Base-by-base conservation (phyloP, 108 stramenopile genomes). In the Cyclotella cryptica region DNA sequence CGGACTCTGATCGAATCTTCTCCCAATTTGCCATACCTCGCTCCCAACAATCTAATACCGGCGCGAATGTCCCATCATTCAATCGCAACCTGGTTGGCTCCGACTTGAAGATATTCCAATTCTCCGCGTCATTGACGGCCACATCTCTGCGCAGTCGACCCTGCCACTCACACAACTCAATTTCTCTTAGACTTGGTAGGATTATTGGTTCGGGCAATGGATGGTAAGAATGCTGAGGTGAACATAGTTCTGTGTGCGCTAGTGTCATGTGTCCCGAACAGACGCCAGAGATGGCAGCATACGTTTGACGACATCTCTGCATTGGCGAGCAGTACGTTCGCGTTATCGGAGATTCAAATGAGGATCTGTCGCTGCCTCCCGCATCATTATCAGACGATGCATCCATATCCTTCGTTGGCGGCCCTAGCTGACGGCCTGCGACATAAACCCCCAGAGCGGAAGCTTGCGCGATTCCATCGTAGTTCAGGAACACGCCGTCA, bases 1-100 rank as follows among this genome's bases (percentile, higher is more conserved):
- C 57, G 13, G 79, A 72, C 49, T 74, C 39, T 3, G 64, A 58
- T 68, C 72, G 57, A 52, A 80, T 74, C 22, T 19, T 47, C 6
- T 80, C 22, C 79, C 79, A 80, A 53, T 74, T 74, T 7, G 19
- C 64, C 29, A 44, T 53, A 17, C 58, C 72, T 47, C 79, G 46
- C 49, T 80, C 79, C 66, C 72, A 80, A 29, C 66, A 73, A 64
- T 80, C 79, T 47, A 80, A 47, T 9, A 80, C 72, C 11, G 79
- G 72, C 10, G 72, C 72, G 53, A 80, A 80, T 40, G 60, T 71
- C 54, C 67, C 72, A 24, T 43, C 45, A 19, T 69, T 27, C 60
- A 80, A 68, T 45, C 66, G 49, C 45, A 77, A 60, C 13, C 17
- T 0, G 10, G 49, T 53, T 22, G 82, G 82, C 58, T 78, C 41